These are phyloP conservation scores for Aristolochia contorta DNA, from an alignment of 164 flowering plant species.

Conservation along the genomic window DNA sequence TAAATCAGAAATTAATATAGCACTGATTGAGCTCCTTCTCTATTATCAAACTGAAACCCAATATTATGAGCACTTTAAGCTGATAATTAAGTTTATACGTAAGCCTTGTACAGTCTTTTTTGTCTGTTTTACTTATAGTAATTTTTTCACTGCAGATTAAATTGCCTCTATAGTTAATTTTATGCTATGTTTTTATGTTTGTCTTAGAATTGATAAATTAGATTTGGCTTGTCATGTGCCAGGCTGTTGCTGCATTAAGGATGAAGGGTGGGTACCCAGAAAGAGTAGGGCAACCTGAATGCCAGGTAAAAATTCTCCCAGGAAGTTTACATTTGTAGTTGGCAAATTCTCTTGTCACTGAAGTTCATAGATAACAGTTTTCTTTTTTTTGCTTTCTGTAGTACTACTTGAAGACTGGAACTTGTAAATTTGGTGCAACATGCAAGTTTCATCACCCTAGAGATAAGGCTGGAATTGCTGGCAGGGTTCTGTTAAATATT, in stretches of 20 bases:
- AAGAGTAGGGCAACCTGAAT: conserved; percentile 93
- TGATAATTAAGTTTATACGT: no score
- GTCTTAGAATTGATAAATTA: conserved; percentile 8
- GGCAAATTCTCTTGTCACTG: background rate
- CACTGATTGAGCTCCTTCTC: no score
- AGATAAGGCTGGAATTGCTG: conserved; percentile 90
- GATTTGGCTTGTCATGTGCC: conserved; percentile 11
- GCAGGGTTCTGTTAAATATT: conserved; percentile 67
- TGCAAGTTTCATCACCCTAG: conserved; percentile 98
- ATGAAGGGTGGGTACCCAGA: conserved; percentile 93
- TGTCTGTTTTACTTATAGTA: no score
- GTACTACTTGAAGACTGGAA: conserved; percentile 93
- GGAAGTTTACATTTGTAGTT: background rate
- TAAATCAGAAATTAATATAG: no score
- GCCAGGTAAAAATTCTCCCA: conserved; percentile 52
- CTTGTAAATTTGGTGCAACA: conserved; percentile 95
- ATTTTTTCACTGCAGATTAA: no score
- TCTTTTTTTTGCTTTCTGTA: conserved; percentile 18
- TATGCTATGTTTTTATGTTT: background rate
- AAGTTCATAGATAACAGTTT: conserved; percentile 6
- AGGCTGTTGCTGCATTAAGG: conserved; percentile 88
- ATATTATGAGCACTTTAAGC: no score
- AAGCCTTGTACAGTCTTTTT: no score
- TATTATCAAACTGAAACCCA: no score
- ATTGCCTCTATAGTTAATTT: background rate